Evolutionary conservation across 306 rosid genomes (phyloP).

Genomic region (Fragaria nilgerrensis): DNA sequence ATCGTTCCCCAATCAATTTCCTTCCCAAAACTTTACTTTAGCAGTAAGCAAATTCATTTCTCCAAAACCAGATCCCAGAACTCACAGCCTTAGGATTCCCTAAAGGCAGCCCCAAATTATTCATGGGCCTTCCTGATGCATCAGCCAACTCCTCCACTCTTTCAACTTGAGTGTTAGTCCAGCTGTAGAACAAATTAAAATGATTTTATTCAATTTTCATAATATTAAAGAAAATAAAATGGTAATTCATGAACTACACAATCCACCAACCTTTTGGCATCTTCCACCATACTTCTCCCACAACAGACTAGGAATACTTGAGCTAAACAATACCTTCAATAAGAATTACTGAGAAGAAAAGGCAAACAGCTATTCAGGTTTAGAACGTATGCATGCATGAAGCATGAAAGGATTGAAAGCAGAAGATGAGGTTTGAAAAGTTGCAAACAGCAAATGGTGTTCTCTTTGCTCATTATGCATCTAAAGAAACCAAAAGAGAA

Average conservation of each 20-base stretch:
- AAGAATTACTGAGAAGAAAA: neutral
- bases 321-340: neutral
- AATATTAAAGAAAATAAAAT: neutral
- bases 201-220: neutral
- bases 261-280: neutral
- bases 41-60: neutral
- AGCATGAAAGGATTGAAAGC: neutral
- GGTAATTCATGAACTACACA: neutral
- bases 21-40: no score
- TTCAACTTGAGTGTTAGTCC: neutral
- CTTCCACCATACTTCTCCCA: neutral
- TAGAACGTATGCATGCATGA: neutral
- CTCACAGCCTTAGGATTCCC: neutral
- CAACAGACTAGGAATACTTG: neutral
- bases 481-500: constrained; percentile 5
- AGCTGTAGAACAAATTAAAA: neutral
- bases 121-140: neutral
- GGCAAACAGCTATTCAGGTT: neutral
- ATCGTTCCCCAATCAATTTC: no score
- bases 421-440: neutral
- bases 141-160: neutral
- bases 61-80: neutral
- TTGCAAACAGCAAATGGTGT: neutral
- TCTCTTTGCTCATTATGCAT: neutral
- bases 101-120: neutral